Conservation (phyloP, 129 eudicot genomes). For the Pulicaria dysenterica region DNA sequence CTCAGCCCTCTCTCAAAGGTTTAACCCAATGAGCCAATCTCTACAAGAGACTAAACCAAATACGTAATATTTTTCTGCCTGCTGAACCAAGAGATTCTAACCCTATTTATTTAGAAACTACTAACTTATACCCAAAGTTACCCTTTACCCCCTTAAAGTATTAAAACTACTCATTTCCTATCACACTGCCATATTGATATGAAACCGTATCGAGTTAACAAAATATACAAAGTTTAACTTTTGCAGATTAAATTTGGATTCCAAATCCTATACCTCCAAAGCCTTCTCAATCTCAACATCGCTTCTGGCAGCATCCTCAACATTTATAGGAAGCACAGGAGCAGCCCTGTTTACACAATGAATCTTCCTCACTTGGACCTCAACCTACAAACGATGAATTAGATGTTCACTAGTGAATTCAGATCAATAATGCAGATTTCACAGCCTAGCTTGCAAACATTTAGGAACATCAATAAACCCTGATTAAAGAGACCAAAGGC, state of each 20-base stretch:
- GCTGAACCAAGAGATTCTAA: too few relatives aligned
- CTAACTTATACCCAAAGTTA: too few relatives aligned
- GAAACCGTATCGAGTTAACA: too few relatives aligned
- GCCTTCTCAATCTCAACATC: conserved; percentile 72
- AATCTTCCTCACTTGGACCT: conserved; percentile 65
- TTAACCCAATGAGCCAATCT: too few relatives aligned
- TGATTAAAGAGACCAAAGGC: neutral
- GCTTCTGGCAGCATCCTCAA: conserved; percentile 82
- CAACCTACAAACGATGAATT: conserved; percentile 53
- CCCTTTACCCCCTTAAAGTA: too few relatives aligned
- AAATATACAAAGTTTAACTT: too few relatives aligned
- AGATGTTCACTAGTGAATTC: neutral
- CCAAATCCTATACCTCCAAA: conserved; percentile 42
- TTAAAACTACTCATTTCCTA: too few relatives aligned
- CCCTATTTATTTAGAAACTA: too few relatives aligned
- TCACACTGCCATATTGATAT: too few relatives aligned
- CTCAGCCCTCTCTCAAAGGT: too few relatives aligned
- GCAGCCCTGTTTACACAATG: conserved; percentile 53
- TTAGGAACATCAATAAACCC: neutral
- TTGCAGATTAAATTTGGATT: neutral
- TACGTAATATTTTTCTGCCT: too few relatives aligned
- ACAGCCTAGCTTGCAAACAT: neutral
- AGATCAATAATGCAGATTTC: neutral
- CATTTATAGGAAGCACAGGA: conserved; percentile 59
- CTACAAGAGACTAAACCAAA: too few relatives aligned